Conservation (phyloP, 2,329 filamentous ascomycete genomes). For the Trichoderma guizhouense region DNA sequence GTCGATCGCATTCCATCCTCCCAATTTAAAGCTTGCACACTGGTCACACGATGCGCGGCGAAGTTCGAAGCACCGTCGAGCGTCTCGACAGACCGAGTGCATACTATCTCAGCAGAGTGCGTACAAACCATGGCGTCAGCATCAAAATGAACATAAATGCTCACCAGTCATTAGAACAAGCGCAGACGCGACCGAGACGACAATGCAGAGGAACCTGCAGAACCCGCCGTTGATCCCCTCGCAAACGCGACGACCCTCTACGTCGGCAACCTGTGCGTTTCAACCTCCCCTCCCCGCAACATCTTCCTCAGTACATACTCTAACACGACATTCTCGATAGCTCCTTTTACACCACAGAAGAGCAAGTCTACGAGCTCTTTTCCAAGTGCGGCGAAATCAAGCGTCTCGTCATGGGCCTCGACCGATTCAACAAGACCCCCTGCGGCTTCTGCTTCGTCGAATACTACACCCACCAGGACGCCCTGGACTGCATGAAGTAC, state of each 20-base stretch:
- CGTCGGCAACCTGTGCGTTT: conserved; percentile 80
- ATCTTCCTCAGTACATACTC: background rate
- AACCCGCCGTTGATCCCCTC: conserved; percentile 63
- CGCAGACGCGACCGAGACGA: conserved; percentile 63
- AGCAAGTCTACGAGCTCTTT: conserved; percentile 97
- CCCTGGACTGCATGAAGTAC: conserved; percentile 97
- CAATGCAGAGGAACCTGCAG: conserved; percentile 46
- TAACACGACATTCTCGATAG: conserved; percentile 38
- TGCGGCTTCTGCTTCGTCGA: conserved; percentile 99
- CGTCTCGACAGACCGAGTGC: conserved; percentile 91
- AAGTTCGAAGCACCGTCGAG: conserved; percentile 71
- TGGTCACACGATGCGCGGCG: conserved; percentile 42
- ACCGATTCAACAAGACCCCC: conserved; percentile 94
- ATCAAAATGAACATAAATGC: background rate
- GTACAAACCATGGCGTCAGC: conserved; percentile 20
- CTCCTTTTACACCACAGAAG: conserved; percentile 97
- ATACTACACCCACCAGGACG: conserved; percentile 97
- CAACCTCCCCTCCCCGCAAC: background rate
- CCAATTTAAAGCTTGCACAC: background rate
- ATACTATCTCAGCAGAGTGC: conserved; percentile 82
- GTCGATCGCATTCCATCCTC: background rate
- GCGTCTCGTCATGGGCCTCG: conserved; percentile 93
- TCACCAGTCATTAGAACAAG: conserved; percentile 59
- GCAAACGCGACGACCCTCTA: conserved; percentile 91
- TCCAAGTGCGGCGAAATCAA: conserved; percentile 98